Evolutionary conservation across 345 rosid genomes (phyloP), one percentile per base, ranked within the genome.

Genomic region (Lepidium africanum): DNA sequence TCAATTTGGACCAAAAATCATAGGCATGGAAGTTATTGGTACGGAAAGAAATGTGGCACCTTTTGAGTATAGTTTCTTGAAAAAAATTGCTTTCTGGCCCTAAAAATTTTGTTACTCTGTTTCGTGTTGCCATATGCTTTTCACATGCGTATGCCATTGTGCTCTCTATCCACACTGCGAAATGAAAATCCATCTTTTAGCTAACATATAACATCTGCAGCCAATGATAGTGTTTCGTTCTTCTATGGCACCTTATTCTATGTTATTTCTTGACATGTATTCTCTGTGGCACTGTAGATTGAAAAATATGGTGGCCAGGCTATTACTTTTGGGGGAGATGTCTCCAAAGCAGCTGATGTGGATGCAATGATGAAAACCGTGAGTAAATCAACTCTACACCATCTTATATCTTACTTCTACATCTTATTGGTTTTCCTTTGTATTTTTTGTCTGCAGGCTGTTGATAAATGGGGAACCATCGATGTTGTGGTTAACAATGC

Each of bases 311-410:
- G 99, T 70, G 99, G 99, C 54, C 79, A 95, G 71, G 96, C 97
- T 77, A 74, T 95, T 72, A 86, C 90, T 50, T 91, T 89, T 69
- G 93, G 99, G 9, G 99, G 99, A 50, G 97, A 95, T 78, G 99
- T 95, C 60, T 91, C 97, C 4, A 87, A 91, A 79, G 88, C 86
- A 69, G 93, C 75, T 62, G 97, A 95, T 73, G 99, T 91, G 61
- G 96, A 85, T 52, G 79, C 94, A 11, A 95, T 95, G 99, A 86
- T 95, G 60, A 89, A 95, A 87, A 75, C 96, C 48, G 99, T 95
- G 62, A 83, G 96, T 52, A 46, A n/a, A 55, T 56, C 63, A 41
- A 60, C 12, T 40, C 11, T 33, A 40, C 36, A 40, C 46, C 65
- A 52, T 63, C 21, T 17, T 13, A 59, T 21, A 38, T 51, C 13